phyloP scores from a whole-genome alignment of 2,329 filamentous ascomycete genomes.

The Hyphodiscus sp. region DNA sequence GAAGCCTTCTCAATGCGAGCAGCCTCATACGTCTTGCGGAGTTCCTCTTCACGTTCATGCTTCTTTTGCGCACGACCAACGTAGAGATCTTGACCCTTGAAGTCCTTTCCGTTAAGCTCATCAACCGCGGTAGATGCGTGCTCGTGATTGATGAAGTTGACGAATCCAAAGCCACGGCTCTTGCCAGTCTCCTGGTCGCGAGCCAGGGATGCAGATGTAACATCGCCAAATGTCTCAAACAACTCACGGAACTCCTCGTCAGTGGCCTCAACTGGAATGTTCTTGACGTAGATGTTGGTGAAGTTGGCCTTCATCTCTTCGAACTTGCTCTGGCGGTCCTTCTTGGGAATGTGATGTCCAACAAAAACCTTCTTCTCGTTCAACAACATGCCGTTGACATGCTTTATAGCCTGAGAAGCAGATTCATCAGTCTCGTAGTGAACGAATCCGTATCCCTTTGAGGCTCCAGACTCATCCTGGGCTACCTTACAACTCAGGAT shows the following conservation, averaged over 20 bases:
- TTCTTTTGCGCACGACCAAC: conserved; percentile 99
- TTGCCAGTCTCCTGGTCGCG: conserved; percentile 79
- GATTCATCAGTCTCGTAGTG: conserved; percentile 99
- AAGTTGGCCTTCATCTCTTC: conserved; percentile 99
- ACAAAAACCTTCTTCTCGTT: conserved; percentile 99
- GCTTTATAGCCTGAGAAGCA: conserved; percentile 95
- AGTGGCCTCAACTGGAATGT: conserved; percentile 75
- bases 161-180: conserved; percentile 92
- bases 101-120: conserved; percentile 83
- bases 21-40: conserved; percentile 97
- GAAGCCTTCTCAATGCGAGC: conserved; percentile 95
- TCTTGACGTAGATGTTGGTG: conserved; percentile 99
- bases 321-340: conserved; percentile 99
- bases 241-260: conserved; percentile 93
- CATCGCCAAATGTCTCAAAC: conserved; percentile 87
- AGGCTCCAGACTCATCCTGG: conserved; percentile 92
- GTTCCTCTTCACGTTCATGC: conserved; percentile 98
- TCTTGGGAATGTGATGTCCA: conserved; percentile 98
- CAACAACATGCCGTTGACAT: conserved; percentile 98
- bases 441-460: conserved; percentile 98
- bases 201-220: conserved; percentile 91
- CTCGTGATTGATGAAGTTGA: conserved; percentile 93
- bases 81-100: conserved; percentile 92
- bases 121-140: conserved; percentile 81
- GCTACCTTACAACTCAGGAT: conserved; percentile 99